Percentiles rank a stretch among this genome's conserved stretches.
These are phyloP conservation scores for Artemisia tridentata DNA, from an alignment of 129 eudicot species.

Conservation along the genomic window DNA sequence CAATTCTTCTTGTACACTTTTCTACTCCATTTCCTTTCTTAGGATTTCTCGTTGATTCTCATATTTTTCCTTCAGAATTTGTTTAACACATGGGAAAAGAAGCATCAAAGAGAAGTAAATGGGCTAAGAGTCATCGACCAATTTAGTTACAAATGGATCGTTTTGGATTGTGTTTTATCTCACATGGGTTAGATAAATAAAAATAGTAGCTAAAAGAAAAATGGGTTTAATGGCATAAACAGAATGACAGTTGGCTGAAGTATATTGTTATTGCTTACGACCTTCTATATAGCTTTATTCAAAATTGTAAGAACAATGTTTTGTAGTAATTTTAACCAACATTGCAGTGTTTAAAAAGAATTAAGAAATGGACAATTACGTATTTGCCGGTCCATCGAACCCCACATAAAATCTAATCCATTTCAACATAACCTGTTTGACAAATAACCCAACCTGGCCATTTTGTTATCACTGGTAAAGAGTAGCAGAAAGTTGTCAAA, in stretches of 20 bases:
- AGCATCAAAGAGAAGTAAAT: slow-evolving; percentile 11
- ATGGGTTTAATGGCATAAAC: background rate
- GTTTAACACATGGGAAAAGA: slow-evolving; percentile 20
- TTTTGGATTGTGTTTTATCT: background rate
- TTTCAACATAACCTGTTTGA: background rate
- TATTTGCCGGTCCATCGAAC: background rate
- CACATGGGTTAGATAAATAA: background rate
- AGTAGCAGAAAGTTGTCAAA: background rate
- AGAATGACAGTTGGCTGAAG: background rate
- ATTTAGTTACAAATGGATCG: background rate
- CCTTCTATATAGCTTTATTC: slow-evolving; percentile 2
- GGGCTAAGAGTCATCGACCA: background rate
- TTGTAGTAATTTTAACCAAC: background rate
- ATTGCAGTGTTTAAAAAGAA: background rate
- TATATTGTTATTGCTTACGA: background rate
- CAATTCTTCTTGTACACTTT: slow-evolving; percentile 66
- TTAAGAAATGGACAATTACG: background rate
- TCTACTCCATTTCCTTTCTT: slow-evolving; percentile 62
- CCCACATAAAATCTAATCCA: background rate
- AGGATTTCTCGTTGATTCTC: slow-evolving; percentile 88
- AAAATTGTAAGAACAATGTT: background rate
- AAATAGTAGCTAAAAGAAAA: background rate
- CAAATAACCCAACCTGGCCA: background rate
- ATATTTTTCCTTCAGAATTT: slow-evolving; percentile 83
- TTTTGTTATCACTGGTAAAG: background rate